These are phyloP conservation scores for Wickerhamiella australiensis DNA, from an alignment of 805 yeast species.

Conservation along the genomic window DNA sequence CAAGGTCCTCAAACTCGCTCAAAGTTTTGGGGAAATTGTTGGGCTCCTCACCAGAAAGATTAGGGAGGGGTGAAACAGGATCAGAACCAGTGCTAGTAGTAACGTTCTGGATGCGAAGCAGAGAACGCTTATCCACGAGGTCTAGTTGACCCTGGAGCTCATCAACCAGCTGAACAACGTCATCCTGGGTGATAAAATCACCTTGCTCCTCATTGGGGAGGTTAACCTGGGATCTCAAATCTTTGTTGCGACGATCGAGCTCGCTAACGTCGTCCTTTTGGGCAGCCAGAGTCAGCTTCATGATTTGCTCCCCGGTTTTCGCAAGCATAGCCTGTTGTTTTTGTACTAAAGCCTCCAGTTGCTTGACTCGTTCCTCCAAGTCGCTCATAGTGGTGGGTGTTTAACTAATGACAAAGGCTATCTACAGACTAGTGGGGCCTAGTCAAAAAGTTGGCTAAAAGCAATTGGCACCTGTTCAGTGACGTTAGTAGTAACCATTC, in stretches of 20 bases:
- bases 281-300: slow-evolving; percentile 51
- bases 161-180: slow-evolving; percentile 72
- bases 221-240: slow-evolving; percentile 3
- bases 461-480: slow-evolving; percentile 57
- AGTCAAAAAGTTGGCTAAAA: slow-evolving; percentile 36
- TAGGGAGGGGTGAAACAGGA: slow-evolving; percentile 55
- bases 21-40: slow-evolving; percentile 48
- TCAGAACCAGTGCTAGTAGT: slow-evolving; percentile 34
- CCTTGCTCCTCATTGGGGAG: slow-evolving; percentile 11
- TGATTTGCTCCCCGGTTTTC: slow-evolving; percentile 67
- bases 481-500: slow-evolving; percentile 77
- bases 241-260: slow-evolving; percentile 17
- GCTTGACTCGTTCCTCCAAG: slow-evolving; percentile 3
- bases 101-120: slow-evolving; percentile 58
- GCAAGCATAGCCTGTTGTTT: slow-evolving; percentile 57
- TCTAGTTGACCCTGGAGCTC: slow-evolving; percentile 85
- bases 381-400: background rate
- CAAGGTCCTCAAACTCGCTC: slow-evolving; percentile 39
- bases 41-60: slow-evolving; percentile 58
- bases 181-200: slow-evolving; percentile 56
- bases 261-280: slow-evolving; percentile 31
- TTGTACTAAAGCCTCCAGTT: slow-evolving; percentile 35
- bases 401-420: background rate
- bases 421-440: background rate
- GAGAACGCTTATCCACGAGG: slow-evolving; percentile 56